Conservation (phyloP, 2,329 filamentous ascomycete species). For the Fusarium clavum region DNA sequence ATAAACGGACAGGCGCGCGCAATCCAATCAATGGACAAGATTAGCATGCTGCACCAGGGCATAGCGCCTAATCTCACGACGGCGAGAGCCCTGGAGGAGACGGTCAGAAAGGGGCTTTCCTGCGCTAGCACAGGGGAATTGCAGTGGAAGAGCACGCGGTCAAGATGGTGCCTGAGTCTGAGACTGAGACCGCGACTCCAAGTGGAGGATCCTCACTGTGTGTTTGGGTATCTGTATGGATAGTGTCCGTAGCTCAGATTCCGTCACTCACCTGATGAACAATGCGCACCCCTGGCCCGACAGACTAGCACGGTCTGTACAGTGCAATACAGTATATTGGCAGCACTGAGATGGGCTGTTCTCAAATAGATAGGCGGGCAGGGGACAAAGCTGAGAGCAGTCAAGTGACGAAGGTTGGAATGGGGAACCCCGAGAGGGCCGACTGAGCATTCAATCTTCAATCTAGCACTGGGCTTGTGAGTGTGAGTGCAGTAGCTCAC, state of each 20-base stretch:
- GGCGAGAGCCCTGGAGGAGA: constrained; percentile 27
- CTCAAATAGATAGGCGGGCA: constrained; percentile 24
- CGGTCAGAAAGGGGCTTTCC: constrained; percentile 40
- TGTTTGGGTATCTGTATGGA: constrained; percentile 9
- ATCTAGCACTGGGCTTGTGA: constrained; percentile 41
- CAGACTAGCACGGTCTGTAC: not conserved
- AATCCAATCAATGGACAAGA: constrained; percentile 40
- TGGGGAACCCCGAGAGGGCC: constrained; percentile 39
- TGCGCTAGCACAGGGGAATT: constrained; percentile 43
- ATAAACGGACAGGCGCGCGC: constrained; percentile 38
- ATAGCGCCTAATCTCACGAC: constrained; percentile 41
- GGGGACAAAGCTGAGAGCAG: constrained; percentile 28
- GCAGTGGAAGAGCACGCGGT: constrained; percentile 34
- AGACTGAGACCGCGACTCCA: constrained; percentile 12
- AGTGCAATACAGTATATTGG: not conserved
- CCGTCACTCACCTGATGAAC: constrained; percentile 44
- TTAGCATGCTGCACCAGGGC: constrained; percentile 27
- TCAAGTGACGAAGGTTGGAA: constrained; percentile 47
- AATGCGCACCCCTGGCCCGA: constrained; percentile 31
- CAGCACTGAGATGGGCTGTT: constrained; percentile 36
- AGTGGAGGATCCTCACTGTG: constrained; percentile 19
- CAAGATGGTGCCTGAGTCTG: constrained; percentile 41
- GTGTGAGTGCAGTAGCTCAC: constrained; percentile 19
- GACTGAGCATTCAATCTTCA: constrained; percentile 2
- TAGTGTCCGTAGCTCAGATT: constrained; percentile 5